Evolutionary conservation across 768 basidiomycete genomes (phyloP).

Genomic region (Lenzites betulinus): DNA sequence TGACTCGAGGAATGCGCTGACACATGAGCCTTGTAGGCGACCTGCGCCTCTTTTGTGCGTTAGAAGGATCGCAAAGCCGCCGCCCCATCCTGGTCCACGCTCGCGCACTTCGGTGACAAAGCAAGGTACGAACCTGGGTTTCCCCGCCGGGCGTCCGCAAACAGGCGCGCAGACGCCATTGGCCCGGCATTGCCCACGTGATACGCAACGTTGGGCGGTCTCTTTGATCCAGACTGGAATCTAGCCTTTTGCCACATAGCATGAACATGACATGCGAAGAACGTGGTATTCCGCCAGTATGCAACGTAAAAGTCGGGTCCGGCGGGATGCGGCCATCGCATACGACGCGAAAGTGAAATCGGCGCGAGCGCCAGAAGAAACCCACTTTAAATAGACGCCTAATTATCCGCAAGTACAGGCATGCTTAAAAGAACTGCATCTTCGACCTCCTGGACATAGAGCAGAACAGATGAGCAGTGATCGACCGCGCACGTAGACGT

Average conservation of each 20-base stretch:
- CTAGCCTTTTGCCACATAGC: not conserved
- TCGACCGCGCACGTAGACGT: not conserved
- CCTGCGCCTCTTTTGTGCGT: too few relatives aligned
- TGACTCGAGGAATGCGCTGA: constrained; percentile 12
- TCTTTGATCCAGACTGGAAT: not conserved
- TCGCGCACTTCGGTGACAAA: constrained; percentile 17
- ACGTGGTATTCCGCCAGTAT: not conserved
- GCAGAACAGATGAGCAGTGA: not conserved
- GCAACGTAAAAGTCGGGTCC: not conserved
- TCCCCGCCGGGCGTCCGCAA: constrained; percentile 1
- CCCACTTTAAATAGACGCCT: constrained; percentile 2
- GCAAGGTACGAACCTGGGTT: constrained; percentile 9
- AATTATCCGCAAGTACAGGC: not conserved
- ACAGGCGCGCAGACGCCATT: not conserved
- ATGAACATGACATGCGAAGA: not conserved
- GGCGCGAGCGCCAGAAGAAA: not conserved
- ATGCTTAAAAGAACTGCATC: constrained; percentile 54
- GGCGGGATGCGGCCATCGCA: not conserved
- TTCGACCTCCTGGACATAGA: constrained; percentile 58
- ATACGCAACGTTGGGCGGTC: not conserved
- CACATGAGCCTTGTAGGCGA: not conserved
- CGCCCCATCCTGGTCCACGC: not conserved
- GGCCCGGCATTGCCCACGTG: not conserved
- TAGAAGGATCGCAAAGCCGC: not conserved
- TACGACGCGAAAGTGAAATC: too few relatives aligned